Percentiles rank a stretch among this genome's conserved stretches.
phyloP scores from a whole-genome alignment of 2,329 filamentous ascomycete genomes.

The Amylocarpus encephaloides region DNA sequence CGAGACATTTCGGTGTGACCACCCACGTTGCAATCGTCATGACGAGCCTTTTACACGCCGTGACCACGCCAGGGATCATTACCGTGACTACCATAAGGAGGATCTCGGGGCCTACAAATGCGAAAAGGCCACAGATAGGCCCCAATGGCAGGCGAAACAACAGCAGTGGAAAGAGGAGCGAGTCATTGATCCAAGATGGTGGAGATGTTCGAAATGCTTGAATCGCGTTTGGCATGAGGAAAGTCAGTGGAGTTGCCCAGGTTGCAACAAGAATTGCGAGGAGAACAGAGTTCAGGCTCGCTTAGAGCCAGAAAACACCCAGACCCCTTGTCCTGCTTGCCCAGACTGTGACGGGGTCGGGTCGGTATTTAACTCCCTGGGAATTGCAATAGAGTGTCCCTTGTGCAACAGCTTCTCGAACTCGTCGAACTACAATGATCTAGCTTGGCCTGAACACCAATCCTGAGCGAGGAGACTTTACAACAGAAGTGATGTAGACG shows the following conservation, averaged over 20 bases:
- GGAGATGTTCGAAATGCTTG: conserved; percentile 28
- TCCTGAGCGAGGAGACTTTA: too few relatives aligned
- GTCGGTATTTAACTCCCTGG: too few relatives aligned
- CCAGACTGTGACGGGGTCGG: too few relatives aligned
- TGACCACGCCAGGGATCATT: conserved; percentile 44
- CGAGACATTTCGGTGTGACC: conserved; percentile 28
- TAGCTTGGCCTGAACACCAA: too few relatives aligned
- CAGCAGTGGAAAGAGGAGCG: conserved; percentile 21
- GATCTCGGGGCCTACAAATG: conserved; percentile 28
- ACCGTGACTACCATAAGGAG: conserved; percentile 41
- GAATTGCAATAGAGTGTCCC: too few relatives aligned
- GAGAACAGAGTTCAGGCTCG: conserved; percentile 13
- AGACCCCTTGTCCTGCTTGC: too few relatives aligned
- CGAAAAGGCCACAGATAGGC: conserved; percentile 6
- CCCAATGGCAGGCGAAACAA: conserved; percentile 16
- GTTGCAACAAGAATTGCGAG: conserved; percentile 23
- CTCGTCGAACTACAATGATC: too few relatives aligned
- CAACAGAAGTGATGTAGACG: too few relatives aligned
- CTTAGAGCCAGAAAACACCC: not conserved
- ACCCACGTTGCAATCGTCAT: conserved; percentile 27
- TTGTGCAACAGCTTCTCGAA: too few relatives aligned
- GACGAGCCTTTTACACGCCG: conserved; percentile 37
- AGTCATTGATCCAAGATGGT: conserved; percentile 16
- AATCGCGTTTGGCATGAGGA: conserved; percentile 12
- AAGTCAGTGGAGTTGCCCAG: conserved; percentile 18